Evolutionary conservation across 1,284 basidiomycete species (phyloP).

Genomic region (Clitocybe nebularis): DNA sequence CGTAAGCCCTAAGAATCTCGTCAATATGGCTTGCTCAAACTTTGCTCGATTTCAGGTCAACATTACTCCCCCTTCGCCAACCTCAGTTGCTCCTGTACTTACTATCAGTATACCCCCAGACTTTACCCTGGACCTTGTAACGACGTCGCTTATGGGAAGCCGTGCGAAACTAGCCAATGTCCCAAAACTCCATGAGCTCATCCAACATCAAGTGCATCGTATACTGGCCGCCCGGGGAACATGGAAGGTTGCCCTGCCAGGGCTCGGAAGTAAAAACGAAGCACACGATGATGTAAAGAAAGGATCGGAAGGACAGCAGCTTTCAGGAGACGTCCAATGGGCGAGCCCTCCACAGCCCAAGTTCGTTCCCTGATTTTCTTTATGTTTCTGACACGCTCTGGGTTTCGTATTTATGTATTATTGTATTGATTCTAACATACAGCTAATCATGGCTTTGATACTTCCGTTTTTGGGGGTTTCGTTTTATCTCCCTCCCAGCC

Average conservation of each 20-base stretch:
- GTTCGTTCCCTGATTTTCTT: too few relatives aligned
- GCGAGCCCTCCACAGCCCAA: too few relatives aligned
- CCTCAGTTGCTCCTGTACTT: constrained; percentile 47
- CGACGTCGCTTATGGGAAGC: constrained; percentile 77
- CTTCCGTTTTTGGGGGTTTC: too few relatives aligned
- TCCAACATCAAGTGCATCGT: constrained; percentile 66
- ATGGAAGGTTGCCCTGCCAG: constrained; percentile 69
- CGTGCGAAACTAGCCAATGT: constrained; percentile 81
- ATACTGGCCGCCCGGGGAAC: constrained; percentile 57
- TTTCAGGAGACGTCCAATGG: constrained; percentile 9
- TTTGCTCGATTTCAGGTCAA: constrained; percentile 35
- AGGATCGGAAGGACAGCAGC: constrained; percentile 28
- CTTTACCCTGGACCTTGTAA: constrained; percentile 67
- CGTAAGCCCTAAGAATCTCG: constrained; percentile 34
- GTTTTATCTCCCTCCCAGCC: too few relatives aligned
- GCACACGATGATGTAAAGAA: constrained; percentile 40
- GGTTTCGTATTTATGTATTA: too few relatives aligned
- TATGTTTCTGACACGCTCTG: too few relatives aligned
- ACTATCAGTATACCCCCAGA: constrained; percentile 60
- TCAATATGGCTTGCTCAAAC: constrained; percentile 3
- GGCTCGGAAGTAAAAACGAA: constrained; percentile 45
- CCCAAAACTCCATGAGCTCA: constrained; percentile 79
- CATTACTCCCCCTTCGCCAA: constrained; percentile 45
- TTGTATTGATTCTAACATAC: too few relatives aligned
- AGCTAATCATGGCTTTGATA: too few relatives aligned